Conservation (phyloP, 768 basidiomycete genomes). For the Boletales sp. region DNA sequence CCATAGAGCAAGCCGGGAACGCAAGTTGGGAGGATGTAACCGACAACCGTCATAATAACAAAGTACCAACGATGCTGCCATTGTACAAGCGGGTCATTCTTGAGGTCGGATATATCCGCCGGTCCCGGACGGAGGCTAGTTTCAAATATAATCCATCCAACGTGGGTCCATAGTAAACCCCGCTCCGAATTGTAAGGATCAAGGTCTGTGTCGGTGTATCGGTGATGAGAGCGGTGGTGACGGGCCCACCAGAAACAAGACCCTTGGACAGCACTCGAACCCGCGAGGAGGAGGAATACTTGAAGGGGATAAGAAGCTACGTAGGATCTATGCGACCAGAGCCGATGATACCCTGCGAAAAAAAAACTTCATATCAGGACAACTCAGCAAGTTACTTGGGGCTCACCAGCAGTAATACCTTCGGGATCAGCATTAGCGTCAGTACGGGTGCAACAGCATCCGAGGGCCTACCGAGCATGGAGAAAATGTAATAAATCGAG, state of each 20-base stretch:
- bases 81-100: constrained; percentile 62
- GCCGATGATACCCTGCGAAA: constrained; percentile 66
- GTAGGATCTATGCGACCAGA: constrained; percentile 85
- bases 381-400: neutral
- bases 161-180: constrained; percentile 75
- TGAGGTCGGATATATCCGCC: constrained; percentile 70
- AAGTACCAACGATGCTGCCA: constrained; percentile 81
- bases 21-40: constrained; percentile 62
- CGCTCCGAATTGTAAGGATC: constrained; percentile 83
- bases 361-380: constrained; percentile 3
- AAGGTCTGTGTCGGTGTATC: constrained; percentile 81
- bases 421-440: constrained; percentile 8
- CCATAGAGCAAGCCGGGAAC: constrained; percentile 71
- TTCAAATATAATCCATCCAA: constrained; percentile 84
- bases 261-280: constrained; percentile 81
- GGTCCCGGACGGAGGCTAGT: constrained; percentile 67
- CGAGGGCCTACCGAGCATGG: constrained; percentile 66
- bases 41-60: constrained; percentile 57
- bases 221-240: constrained; percentile 79
- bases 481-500: constrained; percentile 73
- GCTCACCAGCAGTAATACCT: constrained; percentile 51
- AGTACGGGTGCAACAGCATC: constrained; percentile 4
- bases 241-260: constrained; percentile 88
- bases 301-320: constrained; percentile 72
- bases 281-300: constrained; percentile 65